Conservation (phyloP, 768 basidiomycete genomes). For the Rhodotorula kratochvilovae region DNA sequence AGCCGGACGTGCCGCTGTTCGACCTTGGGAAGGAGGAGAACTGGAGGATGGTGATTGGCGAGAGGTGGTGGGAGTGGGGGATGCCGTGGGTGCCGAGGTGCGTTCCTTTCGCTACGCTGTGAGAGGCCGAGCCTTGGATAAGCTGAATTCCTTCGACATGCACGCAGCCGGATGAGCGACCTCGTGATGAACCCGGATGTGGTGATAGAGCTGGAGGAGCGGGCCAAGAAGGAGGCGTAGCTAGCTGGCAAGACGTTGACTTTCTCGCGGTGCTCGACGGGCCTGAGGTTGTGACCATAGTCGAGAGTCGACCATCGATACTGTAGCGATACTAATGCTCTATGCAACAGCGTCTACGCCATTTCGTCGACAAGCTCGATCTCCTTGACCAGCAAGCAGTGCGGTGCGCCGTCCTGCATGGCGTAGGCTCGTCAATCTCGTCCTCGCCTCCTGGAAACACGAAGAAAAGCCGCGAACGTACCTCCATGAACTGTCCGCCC, state of each 20-base stretch:
- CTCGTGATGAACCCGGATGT: not conserved
- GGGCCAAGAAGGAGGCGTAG: not conserved
- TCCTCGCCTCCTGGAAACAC: not conserved
- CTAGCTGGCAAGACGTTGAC: too few species aligned
- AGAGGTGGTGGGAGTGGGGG: constrained; percentile 25
- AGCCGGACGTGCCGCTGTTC: constrained; percentile 17
- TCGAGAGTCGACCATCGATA: too few species aligned
- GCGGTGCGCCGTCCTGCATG: constrained; percentile 4
- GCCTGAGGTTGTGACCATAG: too few species aligned
- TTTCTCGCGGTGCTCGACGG: not conserved
- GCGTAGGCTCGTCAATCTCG: not conserved
- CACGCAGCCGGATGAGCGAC: not conserved
- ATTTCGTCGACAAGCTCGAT: not conserved
- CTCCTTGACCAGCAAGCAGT: not conserved
- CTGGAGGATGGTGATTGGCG: constrained; percentile 22
- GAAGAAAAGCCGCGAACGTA: not conserved
- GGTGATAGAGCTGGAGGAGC: not conserved
- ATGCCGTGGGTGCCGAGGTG: not conserved
- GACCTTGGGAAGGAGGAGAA: constrained; percentile 30
- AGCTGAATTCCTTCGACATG: too few species aligned
- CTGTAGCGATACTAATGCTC: too few species aligned
- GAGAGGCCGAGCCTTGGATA: not conserved
- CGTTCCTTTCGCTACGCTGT: not conserved
- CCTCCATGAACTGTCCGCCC: constrained; percentile 25
- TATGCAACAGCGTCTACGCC: not conserved